Conservation (phyloP, 176 grass and related monocot species). For the Paspalum notatum region DNA sequence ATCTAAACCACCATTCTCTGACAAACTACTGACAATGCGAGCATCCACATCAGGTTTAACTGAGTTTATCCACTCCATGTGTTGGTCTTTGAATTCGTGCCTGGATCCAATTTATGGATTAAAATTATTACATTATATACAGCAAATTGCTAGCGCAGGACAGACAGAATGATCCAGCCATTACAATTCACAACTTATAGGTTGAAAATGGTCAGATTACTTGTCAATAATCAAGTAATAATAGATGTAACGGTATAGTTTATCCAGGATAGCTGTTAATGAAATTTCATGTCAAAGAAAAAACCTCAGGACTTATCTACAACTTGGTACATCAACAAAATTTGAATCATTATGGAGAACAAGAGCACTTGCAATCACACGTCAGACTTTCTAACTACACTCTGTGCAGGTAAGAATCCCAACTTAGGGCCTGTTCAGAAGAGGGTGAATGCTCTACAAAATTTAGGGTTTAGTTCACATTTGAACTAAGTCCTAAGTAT, state of each 20-base stretch:
- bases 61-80: constrained; percentile 88
- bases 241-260: too few relatives aligned
- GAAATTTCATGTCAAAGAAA: too few relatives aligned
- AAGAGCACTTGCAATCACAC: background rate
- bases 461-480: background rate
- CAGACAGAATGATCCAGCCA: constrained; percentile 14
- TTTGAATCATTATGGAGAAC: constrained; percentile 2
- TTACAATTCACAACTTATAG: background rate
- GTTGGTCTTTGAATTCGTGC: constrained; percentile 83
- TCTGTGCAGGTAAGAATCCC: background rate
- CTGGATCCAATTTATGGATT: constrained; percentile 52
- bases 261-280: too few relatives aligned
- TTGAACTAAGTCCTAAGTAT: background rate
- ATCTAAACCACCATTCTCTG: constrained; percentile 43
- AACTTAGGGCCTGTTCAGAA: background rate
- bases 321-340: background rate
- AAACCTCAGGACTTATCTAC: too few relatives aligned
- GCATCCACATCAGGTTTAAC: constrained; percentile 70
- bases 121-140: constrained; percentile 27
- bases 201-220: constrained; percentile 8
- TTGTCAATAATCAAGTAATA: background rate
- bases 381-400: background rate
- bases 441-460: background rate
- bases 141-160: background rate
- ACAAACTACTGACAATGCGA: constrained; percentile 60